Evolutionary conservation across 164 flowering plant species (phyloP), one percentile per base, ranked within the genome.

Genomic region (Annona squamosa): DNA sequence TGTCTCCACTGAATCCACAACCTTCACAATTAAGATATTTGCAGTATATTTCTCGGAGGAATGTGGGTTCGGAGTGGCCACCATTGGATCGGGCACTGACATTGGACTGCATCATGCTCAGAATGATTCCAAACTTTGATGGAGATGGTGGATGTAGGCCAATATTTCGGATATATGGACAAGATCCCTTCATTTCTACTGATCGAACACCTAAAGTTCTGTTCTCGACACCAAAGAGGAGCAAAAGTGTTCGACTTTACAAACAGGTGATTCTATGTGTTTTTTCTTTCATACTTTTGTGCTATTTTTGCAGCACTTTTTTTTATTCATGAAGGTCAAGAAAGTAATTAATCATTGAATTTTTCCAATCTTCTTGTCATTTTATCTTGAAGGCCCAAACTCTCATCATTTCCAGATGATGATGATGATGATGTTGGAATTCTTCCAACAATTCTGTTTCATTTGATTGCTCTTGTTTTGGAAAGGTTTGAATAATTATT

Each of bases 21-120:
- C 97, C 99, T 69, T 95, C 99, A 16, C 99, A 93, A 69, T 63
- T 93, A 78, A 86, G 99, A 81, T 95, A 95, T 77, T 84, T 95
- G 43, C 98, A 95, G 44, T 93, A 93, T 75, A 80, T 95, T 44
- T 86, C 97, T 2, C 87, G 97, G 81, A 91, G 99, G 82, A 93
- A 93, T 84, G 86, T 91, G 26, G 94, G 81, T 67, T 74, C 88
- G 13, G 90, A 89, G 73, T 93, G 99, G 99, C 99, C 99, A 63
- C 99, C 99, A 4, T 67, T 79, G 73, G 99, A 93, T 73, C 81
- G 93, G 77, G 90, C 89, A 17, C 88, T 93, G 69, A 87, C 88
- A 45, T 79, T 95, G 85, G 98, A 95, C 69, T 93, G 98, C 68
- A 72, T 95, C 61, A 95, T 95, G 64, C 77, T 95, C 16, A 87